Evolutionary conservation across 495 filamentous ascomycete genomes (phyloP).

Genomic region (Aspergillus nidulans): DNA sequence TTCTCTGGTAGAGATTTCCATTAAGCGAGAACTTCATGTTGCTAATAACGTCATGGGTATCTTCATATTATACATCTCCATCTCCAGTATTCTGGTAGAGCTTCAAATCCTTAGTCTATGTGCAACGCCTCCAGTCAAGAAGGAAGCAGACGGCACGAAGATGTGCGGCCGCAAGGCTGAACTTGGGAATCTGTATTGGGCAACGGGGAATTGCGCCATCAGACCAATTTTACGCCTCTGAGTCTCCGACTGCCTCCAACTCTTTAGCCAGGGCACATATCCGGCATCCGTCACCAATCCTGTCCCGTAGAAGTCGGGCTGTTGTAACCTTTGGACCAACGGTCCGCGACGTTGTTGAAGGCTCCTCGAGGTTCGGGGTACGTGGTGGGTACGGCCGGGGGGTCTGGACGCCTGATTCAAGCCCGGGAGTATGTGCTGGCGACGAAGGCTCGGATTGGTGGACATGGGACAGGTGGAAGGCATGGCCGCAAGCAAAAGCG

Average conservation of each 20-base stretch:
- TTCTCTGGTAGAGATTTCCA: background rate
- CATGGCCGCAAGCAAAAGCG: slow-evolving; percentile 86
- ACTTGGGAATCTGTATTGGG: background rate
- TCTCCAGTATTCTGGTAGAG: background rate
- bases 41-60: slow-evolving; percentile 2
- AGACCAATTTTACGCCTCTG: slow-evolving; percentile 8
- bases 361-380: slow-evolving; percentile 18
- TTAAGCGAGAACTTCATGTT: background rate
- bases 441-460: slow-evolving; percentile 39
- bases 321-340: slow-evolving; percentile 88
- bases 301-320: slow-evolving; percentile 70
- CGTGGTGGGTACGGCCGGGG: slow-evolving; percentile 28
- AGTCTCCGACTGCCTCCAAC: slow-evolving; percentile 33
- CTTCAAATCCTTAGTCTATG: background rate
- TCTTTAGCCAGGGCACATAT: slow-evolving; percentile 51
- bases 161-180: background rate
- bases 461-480: slow-evolving; percentile 84
- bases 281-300: slow-evolving; percentile 65
- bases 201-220: background rate
- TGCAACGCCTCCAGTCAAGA: background rate
- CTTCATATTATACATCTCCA: background rate
- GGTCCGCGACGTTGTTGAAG: slow-evolving; percentile 45
- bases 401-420: slow-evolving; percentile 21
- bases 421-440: slow-evolving; percentile 16
- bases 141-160: background rate